Base-by-base conservation (phyloP, 129 eudicot genomes). In the Oenanthe sinensis region DNA sequence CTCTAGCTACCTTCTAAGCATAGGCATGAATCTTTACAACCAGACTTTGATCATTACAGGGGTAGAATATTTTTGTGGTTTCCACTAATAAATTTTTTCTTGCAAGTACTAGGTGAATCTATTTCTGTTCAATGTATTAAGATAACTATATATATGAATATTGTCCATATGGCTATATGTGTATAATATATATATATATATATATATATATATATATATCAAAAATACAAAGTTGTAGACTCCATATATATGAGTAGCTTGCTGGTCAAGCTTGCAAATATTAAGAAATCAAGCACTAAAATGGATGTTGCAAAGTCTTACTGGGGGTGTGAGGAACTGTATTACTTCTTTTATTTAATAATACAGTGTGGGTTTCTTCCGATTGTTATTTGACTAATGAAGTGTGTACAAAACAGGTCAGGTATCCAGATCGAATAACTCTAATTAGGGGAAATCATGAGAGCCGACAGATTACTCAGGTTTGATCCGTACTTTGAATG, bases 381-480 rank as follows among this genome's bases (percentile, higher is more conserved):
- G 65, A 9, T 26, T 26, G 50, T 49, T 81, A 77, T 45, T 77
- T 33, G 79, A 75, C 81, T 84, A 71, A 86, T 74, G 43, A 45
- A 67, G 50, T 77, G 28, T 81, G 75, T 74, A 76, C 76, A 81
- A 81, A 73, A 76, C 87, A 94, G 98, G 98, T 94, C 76, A 85
- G 98, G 77, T 94, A 94, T 85, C 98, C 98, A 12, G 98, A 91
- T 85, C 88, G 98, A 82, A 94, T 94, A 75, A 94, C 98, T 2
- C 90, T 94, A 37, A 91, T 94, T 43, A 86, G 98, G 82, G 98
- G 97, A 58, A 94, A 94, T 89, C 98, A 94, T 70, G 98, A 93
- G 86, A 93, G 98, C 85, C 91, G 98, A n/a, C 98, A 91, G 82
- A 93, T 93, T 79, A 93, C 98, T 78, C 98, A 94, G 97, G 98